A percentile compares a stretch with the other conserved stretches of the same genome.
Conservation (phyloP, 306 rosid species). For the Quercus bicolor region DNA sequence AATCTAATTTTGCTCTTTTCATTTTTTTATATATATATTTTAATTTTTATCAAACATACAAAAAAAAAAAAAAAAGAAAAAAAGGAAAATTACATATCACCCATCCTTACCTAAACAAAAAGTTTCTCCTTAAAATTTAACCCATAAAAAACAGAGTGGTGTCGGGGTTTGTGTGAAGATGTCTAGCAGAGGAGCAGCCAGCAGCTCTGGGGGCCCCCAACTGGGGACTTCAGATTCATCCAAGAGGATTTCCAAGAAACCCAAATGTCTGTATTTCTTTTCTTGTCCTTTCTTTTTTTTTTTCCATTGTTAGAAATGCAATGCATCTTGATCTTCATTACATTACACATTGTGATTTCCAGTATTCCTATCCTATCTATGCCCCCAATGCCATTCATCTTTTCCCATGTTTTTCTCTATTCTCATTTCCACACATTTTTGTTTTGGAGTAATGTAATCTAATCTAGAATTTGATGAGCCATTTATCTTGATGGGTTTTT, state of each 20-base stretch:
- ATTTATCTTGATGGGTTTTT: too few species aligned
- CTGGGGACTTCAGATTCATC: neutral
- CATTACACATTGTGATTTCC: neutral
- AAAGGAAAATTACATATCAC: too few species aligned
- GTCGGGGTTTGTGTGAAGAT: neutral
- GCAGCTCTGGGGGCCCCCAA: slow-evolving; percentile 1
- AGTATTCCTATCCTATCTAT: neutral
- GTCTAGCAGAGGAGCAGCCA: neutral
- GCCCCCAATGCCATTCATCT: neutral
- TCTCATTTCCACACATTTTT: neutral
- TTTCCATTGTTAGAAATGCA: neutral
- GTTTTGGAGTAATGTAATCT: too few species aligned
- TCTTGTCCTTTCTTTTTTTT: neutral
- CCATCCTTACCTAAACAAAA: too few species aligned
- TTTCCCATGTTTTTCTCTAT: neutral
- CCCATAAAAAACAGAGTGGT: too few species aligned
- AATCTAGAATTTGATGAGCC: too few species aligned
- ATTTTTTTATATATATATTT: too few species aligned
- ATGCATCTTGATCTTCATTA: neutral
- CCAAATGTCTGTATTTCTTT: slow-evolving; percentile 20
- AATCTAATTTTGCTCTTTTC: too few species aligned
- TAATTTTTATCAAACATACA: too few species aligned
- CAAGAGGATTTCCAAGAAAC: slow-evolving; percentile 27
- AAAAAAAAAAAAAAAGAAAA: too few species aligned
- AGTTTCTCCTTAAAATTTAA: too few species aligned